Evolutionary conservation across 2,329 filamentous ascomycete species (phyloP).

Genomic region (Fusarium praegraminearum): DNA sequence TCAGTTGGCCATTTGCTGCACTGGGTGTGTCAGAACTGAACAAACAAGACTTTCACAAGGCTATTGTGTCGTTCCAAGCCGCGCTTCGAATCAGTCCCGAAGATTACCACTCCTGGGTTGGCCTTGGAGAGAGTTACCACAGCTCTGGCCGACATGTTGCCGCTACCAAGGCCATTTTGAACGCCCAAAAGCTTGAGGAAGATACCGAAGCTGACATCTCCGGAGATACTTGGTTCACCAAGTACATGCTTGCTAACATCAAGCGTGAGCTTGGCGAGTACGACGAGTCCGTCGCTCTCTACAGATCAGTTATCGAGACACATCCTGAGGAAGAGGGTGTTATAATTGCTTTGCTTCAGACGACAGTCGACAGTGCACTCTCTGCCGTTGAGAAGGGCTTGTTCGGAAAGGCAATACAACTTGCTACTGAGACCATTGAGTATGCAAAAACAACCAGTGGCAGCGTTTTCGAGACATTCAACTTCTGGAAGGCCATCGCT

Average conservation of each 20-base stretch:
- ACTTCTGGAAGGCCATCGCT: conserved; percentile 92
- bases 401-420: conserved; percentile 83
- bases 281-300: conserved; percentile 82
- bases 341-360: conserved; percentile 87
- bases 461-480: conserved; percentile 79
- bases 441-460: conserved; percentile 73
- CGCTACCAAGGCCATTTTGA: conserved; percentile 89
- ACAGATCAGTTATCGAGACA: conserved; percentile 76
- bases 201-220: conserved; percentile 61
- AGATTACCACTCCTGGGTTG: conserved; percentile 96
- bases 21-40: conserved; percentile 95
- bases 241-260: conserved; percentile 96
- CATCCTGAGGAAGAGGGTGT: conserved; percentile 86
- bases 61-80: conserved; percentile 91
- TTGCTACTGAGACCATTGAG: conserved; percentile 75
- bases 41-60: conserved; percentile 88
- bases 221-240: conserved; percentile 90
- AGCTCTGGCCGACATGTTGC: conserved; percentile 93
- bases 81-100: conserved; percentile 84
- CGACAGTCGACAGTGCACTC: conserved; percentile 84
- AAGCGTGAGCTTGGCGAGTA: conserved; percentile 92
- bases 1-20: conserved; percentile 96
- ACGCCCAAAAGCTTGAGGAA: conserved; percentile 82
- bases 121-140: conserved; percentile 96
- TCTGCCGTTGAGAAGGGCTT: conserved; percentile 83